Percentiles rank a stretch among this genome's conserved stretches.
Evolutionary conservation across 306 rosid species (phyloP).

Genomic region (Ormosia emarginata): DNA sequence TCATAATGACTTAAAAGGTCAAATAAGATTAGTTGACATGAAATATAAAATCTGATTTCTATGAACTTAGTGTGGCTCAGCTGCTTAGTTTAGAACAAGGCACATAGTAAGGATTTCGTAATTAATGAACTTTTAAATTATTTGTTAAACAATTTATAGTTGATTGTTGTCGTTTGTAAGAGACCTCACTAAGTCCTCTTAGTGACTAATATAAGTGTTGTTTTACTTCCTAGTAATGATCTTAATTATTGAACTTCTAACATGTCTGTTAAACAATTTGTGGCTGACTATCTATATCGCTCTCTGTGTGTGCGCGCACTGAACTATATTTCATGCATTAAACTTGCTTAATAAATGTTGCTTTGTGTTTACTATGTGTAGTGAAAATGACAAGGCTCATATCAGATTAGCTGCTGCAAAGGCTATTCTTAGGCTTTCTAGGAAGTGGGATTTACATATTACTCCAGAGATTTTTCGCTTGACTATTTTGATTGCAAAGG

Average conservation of each 20-base stretch:
- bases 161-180: background rate
- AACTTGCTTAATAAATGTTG: slow-evolving; percentile 7
- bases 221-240: background rate
- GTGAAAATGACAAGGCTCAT: slow-evolving; percentile 54
- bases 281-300: background rate
- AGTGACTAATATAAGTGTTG: background rate
- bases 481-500: slow-evolving; percentile 67
- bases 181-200: background rate
- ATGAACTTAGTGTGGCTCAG: slow-evolving; percentile 5
- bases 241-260: background rate
- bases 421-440: slow-evolving; percentile 74
- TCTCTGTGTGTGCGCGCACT: background rate
- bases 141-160: background rate
- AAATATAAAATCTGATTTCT: slow-evolving; percentile 6
- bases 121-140: background rate
- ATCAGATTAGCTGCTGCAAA: slow-evolving; percentile 83
- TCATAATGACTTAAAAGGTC: background rate
- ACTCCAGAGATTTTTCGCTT: slow-evolving; percentile 58
- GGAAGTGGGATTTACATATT: slow-evolving; percentile 83
- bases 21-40: background rate
- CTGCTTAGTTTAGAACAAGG: background rate
- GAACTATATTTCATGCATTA: background rate
- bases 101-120: background rate
- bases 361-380: slow-evolving; percentile 28
- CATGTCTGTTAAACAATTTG: background rate